phyloP scores from a whole-genome alignment of 225 moss, liverwort and hornwort genomes.

The Neckera pumila region DNA sequence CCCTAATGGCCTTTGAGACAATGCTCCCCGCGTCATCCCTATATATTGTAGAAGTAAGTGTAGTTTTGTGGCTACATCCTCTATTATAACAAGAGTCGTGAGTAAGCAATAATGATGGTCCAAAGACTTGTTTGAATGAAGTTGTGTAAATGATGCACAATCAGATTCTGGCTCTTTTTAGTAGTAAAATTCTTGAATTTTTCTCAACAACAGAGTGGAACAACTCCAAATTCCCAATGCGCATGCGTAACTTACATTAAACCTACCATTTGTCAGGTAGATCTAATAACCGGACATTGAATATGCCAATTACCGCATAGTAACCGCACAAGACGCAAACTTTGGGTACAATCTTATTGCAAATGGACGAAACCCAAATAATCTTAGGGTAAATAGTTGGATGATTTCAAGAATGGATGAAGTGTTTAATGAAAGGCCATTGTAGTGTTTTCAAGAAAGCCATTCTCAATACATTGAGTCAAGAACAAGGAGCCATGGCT shows the following conservation, averaged over 20 bases:
- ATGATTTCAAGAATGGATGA: too few species aligned
- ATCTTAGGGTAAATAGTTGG: too few species aligned
- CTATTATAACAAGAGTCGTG: constrained; percentile 47
- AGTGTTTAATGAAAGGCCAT: too few species aligned
- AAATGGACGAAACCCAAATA: too few species aligned
- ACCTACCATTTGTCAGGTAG: too few species aligned
- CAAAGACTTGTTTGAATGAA: constrained; percentile 72
- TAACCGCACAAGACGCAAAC: too few species aligned
- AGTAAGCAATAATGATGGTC: constrained; percentile 83
- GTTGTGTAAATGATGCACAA: constrained; percentile 12
- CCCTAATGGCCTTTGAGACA: constrained; percentile 75
- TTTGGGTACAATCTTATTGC: too few species aligned
- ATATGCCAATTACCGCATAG: too few species aligned
- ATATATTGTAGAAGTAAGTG: constrained; percentile 60
- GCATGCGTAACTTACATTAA: constrained; percentile 46
- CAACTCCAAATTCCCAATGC: constrained; percentile 63
- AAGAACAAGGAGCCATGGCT: too few species aligned
- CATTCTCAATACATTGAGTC: too few species aligned
- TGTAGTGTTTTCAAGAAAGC: too few species aligned
- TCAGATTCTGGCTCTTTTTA: constrained; percentile 66
- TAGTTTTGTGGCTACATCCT: constrained; percentile 65
- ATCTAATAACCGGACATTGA: too few species aligned
- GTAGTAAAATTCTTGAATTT: constrained; percentile 50
- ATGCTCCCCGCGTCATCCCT: constrained; percentile 88
- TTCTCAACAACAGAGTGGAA: constrained; percentile 64